Percentiles rank a stretch among this genome's conserved stretches.
Conservation (phyloP, 495 filamentous ascomycete genomes). For the Aspergillus nidulans region DNA sequence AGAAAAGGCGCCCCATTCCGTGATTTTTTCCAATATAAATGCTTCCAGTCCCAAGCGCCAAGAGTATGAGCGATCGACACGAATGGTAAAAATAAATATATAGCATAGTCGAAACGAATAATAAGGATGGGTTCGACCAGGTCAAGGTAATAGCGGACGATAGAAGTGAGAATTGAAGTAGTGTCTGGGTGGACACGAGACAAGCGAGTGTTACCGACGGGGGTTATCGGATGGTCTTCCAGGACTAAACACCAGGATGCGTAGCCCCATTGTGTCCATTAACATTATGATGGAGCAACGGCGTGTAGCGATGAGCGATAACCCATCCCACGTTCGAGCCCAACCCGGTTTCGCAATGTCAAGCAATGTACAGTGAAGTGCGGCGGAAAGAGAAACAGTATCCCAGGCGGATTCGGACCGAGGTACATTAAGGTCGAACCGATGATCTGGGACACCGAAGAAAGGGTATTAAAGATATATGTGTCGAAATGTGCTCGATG, state of each 20-base stretch:
- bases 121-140: constrained; percentile 33
- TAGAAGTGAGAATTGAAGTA: constrained; percentile 32
- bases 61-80: constrained; percentile 44
- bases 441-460: constrained; percentile 14
- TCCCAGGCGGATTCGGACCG: not conserved
- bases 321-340: constrained; percentile 1
- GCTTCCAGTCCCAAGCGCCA: constrained; percentile 38
- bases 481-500: constrained; percentile 46
- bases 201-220: constrained; percentile 44
- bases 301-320: constrained; percentile 1
- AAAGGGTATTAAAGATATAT: constrained; percentile 35
- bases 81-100: constrained; percentile 37
- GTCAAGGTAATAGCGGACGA: constrained; percentile 37
- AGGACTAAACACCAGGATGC: constrained; percentile 12
- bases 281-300: constrained; percentile 9
- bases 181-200: constrained; percentile 15
- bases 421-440: constrained; percentile 13
- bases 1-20: constrained; percentile 29
- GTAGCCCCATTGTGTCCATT: constrained; percentile 10
- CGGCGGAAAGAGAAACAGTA: not conserved
- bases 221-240: constrained; percentile 18
- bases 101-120: constrained; percentile 34
- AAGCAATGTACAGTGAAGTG: constrained; percentile 11
- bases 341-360: constrained; percentile 9
- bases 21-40: constrained; percentile 26